These are phyloP conservation scores for Theileria equi DNA, from an alignment of 169 alveolate genomes.

Conservation along the genomic window DNA sequence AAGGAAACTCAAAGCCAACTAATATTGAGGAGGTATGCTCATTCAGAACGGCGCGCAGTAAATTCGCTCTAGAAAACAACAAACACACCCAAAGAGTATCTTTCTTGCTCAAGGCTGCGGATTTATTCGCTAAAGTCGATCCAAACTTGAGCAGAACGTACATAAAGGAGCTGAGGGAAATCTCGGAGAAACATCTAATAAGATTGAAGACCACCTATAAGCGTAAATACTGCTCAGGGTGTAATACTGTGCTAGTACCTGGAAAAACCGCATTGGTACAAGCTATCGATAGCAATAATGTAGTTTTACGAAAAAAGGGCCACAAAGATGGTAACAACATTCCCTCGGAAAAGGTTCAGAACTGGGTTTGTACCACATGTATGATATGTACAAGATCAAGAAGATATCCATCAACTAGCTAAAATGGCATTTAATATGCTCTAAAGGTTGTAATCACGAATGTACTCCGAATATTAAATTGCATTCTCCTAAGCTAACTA, in stretches of 20 bases:
- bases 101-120: constrained; percentile 45
- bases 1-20: neutral
- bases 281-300: too few species aligned
- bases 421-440: too few species aligned
- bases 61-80: constrained; percentile 11
- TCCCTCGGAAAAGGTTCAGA: too few species aligned
- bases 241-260: constrained; percentile 34
- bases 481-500: too few species aligned
- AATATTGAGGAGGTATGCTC: neutral
- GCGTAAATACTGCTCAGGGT: constrained; percentile 42
- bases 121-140: neutral
- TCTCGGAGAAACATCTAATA: constrained; percentile 53
- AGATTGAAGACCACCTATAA: constrained; percentile 18
- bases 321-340: too few species aligned
- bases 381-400: constrained; percentile 50
- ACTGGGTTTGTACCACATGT: constrained; percentile 41
- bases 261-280: too few species aligned
- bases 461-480: too few species aligned
- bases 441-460: too few species aligned
- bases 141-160: constrained; percentile 49
- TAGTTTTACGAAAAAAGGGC: too few species aligned
- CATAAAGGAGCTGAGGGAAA: constrained; percentile 43
- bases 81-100: constrained; percentile 23
- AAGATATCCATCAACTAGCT: too few species aligned
- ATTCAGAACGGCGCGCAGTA: constrained; percentile 2